Conservation (phyloP, 2,329 filamentous ascomycete genomes). For the Fusarium sulawesiense region DNA sequence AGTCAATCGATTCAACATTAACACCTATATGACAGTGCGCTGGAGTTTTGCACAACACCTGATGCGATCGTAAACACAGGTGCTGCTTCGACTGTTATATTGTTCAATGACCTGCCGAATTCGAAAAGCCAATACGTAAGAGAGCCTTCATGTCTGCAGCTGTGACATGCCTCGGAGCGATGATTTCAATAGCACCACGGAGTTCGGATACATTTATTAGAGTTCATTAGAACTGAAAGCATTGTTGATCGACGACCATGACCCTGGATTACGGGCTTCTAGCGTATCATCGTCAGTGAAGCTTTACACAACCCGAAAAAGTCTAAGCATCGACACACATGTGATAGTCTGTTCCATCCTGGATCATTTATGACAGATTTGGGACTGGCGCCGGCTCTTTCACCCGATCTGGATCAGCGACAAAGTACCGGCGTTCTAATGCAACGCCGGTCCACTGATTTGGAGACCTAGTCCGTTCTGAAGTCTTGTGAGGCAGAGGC, state of each 20-base stretch:
- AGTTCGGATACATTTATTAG: not conserved
- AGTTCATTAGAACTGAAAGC: constrained; percentile 2
- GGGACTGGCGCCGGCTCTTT: constrained; percentile 29
- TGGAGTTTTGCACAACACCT: not conserved
- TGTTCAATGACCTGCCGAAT: constrained; percentile 18
- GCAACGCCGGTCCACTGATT: constrained; percentile 5
- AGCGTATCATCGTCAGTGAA: constrained; percentile 12
- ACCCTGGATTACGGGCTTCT: constrained; percentile 24
- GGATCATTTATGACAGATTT: constrained; percentile 32
- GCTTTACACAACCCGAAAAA: not conserved
- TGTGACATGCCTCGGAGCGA: constrained; percentile 20
- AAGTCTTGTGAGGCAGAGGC: constrained; percentile 4
- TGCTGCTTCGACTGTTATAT: not conserved
- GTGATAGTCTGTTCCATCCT: constrained; percentile 22
- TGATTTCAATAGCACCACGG: not conserved
- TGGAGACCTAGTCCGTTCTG: constrained; percentile 13
- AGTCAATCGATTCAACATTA: constrained; percentile 1
- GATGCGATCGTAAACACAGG: not conserved
- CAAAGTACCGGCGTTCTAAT: constrained; percentile 42
- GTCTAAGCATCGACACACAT: constrained; percentile 9
- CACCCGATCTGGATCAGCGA: constrained; percentile 39
- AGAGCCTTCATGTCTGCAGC: constrained; percentile 2
- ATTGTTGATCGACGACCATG: constrained; percentile 35
- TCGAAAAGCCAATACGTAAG: constrained; percentile 23
- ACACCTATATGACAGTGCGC: not conserved